Evolutionary conservation across 768 basidiomycete genomes (phyloP).

Genomic region (Kwoniella bestiolae): DNA sequence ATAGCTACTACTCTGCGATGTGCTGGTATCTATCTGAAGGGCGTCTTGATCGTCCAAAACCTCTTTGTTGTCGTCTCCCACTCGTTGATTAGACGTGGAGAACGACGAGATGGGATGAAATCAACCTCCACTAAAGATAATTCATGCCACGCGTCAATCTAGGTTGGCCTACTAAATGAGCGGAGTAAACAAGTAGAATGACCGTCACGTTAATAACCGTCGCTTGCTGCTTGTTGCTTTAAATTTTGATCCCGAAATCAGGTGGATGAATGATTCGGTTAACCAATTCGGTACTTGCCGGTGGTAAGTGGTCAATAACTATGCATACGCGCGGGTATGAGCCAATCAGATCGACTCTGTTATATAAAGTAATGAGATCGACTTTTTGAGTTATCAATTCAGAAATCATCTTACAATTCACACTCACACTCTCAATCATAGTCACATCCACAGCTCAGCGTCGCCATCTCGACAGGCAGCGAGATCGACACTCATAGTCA

Average conservation of each 20-base stretch:
- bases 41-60: background rate
- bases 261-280: background rate
- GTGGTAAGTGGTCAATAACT: background rate
- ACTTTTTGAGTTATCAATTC: background rate
- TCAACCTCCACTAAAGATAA: conserved; percentile 1
- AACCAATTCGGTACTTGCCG: conserved; percentile 7
- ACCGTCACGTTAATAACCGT: background rate
- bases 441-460: background rate
- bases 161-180: background rate
- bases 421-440: no score
- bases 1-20: background rate
- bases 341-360: background rate
- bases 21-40: background rate
- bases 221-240: conserved; percentile 3
- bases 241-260: background rate
- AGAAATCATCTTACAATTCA: no score
- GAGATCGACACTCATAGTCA: no score
- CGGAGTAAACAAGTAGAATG: background rate
- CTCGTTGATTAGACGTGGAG: background rate
- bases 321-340: background rate
- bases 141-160: background rate
- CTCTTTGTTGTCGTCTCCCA: background rate
- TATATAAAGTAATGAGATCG: background rate
- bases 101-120: background rate
- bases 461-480: no score